Percentiles rank a stretch among this genome's conserved stretches.
Evolutionary conservation across 257 asterid species (phyloP).

Genomic region (Solanum bukasovii): DNA sequence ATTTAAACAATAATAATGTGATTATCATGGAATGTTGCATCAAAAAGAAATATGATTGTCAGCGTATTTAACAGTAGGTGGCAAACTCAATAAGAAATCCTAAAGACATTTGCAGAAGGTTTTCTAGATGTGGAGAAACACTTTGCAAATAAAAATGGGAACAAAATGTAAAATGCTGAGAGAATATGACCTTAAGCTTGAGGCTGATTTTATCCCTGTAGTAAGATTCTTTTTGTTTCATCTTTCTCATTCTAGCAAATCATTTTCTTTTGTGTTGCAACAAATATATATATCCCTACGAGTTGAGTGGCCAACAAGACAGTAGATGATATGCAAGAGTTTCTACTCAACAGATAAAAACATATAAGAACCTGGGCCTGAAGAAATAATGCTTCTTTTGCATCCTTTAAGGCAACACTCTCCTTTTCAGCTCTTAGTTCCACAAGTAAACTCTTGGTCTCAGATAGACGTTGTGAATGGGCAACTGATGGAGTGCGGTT

Average conservation of each 20-base stretch:
- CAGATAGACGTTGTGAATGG: constrained; percentile 32
- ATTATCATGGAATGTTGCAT: neutral
- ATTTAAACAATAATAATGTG: neutral
- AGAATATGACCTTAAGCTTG: neutral
- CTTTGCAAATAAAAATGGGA: neutral
- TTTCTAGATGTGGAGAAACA: neutral
- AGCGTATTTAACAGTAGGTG: neutral
- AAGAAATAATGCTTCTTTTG: constrained; percentile 37
- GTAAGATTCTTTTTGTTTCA: neutral
- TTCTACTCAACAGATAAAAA: constrained; percentile 1
- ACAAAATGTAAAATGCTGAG: neutral
- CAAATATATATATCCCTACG: neutral
- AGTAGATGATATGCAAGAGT: neutral
- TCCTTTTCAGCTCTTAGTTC: constrained; percentile 31
- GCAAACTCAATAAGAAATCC: neutral
- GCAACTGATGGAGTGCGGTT: constrained; percentile 25
- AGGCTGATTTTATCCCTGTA: neutral
- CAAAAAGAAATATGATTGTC: neutral
- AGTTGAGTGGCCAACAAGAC: neutral
- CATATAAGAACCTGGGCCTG: constrained; percentile 53
- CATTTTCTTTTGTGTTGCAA: neutral
- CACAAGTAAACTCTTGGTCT: constrained; percentile 20
- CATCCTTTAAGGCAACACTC: constrained; percentile 21
- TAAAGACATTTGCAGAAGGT: neutral
- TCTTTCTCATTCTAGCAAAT: neutral